Evolutionary conservation across 2,329 filamentous ascomycete genomes (phyloP), one percentile per base, ranked within the genome.

Genomic region (Ophiostoma fasciatum): DNA sequence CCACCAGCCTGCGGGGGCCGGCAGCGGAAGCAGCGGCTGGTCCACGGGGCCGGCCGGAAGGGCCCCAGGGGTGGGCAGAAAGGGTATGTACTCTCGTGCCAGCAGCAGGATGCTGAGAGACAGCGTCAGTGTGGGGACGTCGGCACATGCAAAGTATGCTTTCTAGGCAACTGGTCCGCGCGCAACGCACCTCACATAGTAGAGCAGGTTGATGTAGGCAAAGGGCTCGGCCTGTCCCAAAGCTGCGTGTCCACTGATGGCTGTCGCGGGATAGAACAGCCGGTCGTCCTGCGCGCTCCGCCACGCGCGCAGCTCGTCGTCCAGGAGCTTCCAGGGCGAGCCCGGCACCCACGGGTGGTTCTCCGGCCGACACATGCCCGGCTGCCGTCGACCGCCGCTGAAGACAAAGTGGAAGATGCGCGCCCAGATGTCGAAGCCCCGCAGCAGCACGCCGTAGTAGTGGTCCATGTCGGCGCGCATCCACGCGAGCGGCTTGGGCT

Each of bases 381-480:
- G 54, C 0, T 57, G 56, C 2, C 55, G 53, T 1, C 61, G 50
- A 0, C 61, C 61, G 28, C 61, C 60, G 17, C 57, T 60, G 18
- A 61, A 56, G 4, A 63, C 51, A 26, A 58, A 63, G 0, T 55
- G 52, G 48, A 61, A 55, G 0, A 63, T 51, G 9, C 57, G 48
- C 0, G 57, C 51, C 45, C 59, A 63, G 4, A 64, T 62, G 18
- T 63, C 59, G 25, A 64, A 60, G 0, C 61, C 61, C n/a, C 51
- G 46, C 0, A 59, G 55, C 2, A 63, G 49, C 0, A 61, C 36
- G 15, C 35, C 42, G 21, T 46, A 49, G 15, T 42, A 38, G 12
- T 47, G 36, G 22, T 48, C 42, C 15, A 48, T 39, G 36, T 40
- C 43, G 27, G 42, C 26, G 20, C 38, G 15, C 10, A 44, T 3